Evolutionary conservation across 345 rosid genomes (phyloP).

Genomic region (Zanthoxylum bungeanum): DNA sequence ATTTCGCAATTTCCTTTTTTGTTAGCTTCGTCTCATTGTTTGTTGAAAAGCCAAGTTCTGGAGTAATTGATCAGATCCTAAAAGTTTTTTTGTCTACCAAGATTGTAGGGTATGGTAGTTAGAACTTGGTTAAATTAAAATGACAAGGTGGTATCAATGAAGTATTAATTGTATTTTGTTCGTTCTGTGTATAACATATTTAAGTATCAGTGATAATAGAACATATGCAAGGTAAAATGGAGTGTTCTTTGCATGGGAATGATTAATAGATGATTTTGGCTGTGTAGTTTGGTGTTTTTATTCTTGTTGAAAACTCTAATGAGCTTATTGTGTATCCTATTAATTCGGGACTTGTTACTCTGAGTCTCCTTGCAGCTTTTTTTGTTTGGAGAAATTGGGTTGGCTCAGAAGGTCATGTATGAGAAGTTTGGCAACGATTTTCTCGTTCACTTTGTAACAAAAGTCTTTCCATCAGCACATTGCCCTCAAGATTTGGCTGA

Average conservation of each 20-base stretch:
- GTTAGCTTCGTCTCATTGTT: no score
- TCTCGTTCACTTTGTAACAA: conserved; percentile 56
- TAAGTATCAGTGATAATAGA: neutral
- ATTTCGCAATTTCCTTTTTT: no score
- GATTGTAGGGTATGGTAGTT: neutral
- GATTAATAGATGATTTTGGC: neutral
- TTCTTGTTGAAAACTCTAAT: neutral
- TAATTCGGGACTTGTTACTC: neutral
- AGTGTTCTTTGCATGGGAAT: neutral
- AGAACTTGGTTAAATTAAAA: neutral
- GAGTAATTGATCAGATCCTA: no score
- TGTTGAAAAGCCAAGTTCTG: no score
- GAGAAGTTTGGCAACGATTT: conserved; percentile 84
- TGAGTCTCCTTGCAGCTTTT: conserved; percentile 47
- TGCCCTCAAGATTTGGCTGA: conserved; percentile 71
- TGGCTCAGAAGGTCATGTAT: conserved; percentile 90
- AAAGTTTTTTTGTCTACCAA: no score
- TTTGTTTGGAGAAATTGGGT: conserved; percentile 83
- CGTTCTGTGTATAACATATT: neutral
- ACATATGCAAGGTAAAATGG: neutral
- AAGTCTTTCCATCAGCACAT: conserved; percentile 47
- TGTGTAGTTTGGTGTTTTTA: neutral
- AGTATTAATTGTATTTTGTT: neutral
- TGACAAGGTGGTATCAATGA: neutral
- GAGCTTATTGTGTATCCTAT: neutral